Evolutionary conservation across 106 monocot species (phyloP).

Genomic region (Narthecium ossifragum): DNA sequence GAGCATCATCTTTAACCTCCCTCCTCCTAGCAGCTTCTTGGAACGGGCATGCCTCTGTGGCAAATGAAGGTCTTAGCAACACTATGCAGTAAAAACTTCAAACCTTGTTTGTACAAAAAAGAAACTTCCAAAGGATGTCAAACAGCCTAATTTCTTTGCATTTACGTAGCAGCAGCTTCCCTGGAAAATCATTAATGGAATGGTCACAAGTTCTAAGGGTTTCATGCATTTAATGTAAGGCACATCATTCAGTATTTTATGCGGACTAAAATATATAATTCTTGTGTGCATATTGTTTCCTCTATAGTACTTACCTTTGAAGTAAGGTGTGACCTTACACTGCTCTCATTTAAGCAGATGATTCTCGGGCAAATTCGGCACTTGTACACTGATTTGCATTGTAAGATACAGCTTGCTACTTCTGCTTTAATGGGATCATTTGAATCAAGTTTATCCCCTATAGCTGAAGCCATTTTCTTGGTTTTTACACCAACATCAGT

Average conservation of each 20-base stretch:
- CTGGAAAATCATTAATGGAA: too few species aligned
- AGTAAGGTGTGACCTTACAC: constrained; percentile 47
- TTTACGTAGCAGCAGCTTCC: too few species aligned
- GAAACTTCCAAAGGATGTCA: too few species aligned
- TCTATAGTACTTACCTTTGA: constrained; percentile 79
- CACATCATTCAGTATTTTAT: not conserved
- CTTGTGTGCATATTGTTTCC: too few species aligned
- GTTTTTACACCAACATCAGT: constrained; percentile 7
- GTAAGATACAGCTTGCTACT: constrained; percentile 33
- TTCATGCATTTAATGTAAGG: not conserved
- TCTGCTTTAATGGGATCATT: constrained; percentile 22
- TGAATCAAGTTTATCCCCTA: constrained; percentile 2
- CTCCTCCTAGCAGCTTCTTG: constrained; percentile 63
- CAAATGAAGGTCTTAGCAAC: not conserved
- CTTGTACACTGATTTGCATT: constrained; percentile 61
- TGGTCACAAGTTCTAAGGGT: not conserved
- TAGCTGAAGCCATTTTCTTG: constrained; percentile 2
- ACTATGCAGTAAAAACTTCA: not conserved
- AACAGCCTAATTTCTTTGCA: too few species aligned
- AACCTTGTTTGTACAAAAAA: not conserved
- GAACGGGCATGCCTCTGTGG: constrained; percentile 76
- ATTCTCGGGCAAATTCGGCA: constrained; percentile 80
- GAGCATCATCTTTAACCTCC: constrained; percentile 73
- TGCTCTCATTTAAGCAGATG: constrained; percentile 54
- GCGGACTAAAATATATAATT: not conserved